phyloP scores from a whole-genome alignment of 2,329 filamentous ascomycete genomes.

The Aspergillus sclerotialis region DNA sequence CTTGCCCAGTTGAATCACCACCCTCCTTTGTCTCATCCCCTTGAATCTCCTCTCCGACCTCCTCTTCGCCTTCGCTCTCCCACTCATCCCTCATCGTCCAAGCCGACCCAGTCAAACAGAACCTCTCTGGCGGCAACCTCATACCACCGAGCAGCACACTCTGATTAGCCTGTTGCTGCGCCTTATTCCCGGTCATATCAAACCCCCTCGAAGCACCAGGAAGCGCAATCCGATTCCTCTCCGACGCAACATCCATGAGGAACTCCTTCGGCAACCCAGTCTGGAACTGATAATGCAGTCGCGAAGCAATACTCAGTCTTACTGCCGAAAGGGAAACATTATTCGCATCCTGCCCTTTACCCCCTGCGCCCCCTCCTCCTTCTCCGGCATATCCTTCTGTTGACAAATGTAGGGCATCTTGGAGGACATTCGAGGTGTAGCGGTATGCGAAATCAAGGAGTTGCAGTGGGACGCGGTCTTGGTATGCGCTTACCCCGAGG shows the following conservation, averaged over 20 bases:
- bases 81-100: constrained; percentile 54
- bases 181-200: constrained; percentile 18
- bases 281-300: constrained; percentile 55
- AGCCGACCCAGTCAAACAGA: constrained; percentile 51
- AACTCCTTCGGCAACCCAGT: constrained; percentile 56
- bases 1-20: too few relatives aligned
- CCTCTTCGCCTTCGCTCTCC: constrained; percentile 49
- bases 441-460: constrained; percentile 48
- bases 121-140: constrained; percentile 55
- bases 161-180: constrained; percentile 17
- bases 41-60: constrained; percentile 21
- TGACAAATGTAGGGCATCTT: constrained; percentile 46
- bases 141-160: constrained; percentile 45
- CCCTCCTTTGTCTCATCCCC: too few relatives aligned
- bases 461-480: constrained; percentile 47
- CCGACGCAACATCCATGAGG: constrained; percentile 50
- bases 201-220: constrained; percentile 50
- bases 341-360: constrained; percentile 36
- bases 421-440: constrained; percentile 46
- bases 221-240: constrained; percentile 48
- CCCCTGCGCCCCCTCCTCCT: constrained; percentile 23
- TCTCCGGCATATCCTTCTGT: constrained; percentile 44
- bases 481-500: constrained; percentile 43
- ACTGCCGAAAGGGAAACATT: constrained; percentile 52
- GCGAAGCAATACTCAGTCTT: constrained; percentile 53